These are phyloP conservation scores for Candida chilensis DNA, from an alignment of 805 yeast species.

Conservation along the genomic window DNA sequence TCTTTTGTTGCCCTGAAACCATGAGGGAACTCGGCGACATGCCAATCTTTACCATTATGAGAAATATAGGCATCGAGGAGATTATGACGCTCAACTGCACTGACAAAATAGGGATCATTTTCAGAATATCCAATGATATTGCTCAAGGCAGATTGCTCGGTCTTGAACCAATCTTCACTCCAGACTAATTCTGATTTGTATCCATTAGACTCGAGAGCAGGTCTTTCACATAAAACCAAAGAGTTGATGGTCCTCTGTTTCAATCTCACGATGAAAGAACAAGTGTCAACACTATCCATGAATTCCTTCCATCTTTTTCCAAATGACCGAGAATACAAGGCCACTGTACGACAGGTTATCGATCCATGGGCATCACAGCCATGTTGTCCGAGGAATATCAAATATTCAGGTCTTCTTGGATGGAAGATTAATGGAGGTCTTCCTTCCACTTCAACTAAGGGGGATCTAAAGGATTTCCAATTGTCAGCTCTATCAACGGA, in stretches of 20 bases:
- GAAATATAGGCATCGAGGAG: neutral
- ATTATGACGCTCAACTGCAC: neutral
- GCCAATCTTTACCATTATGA: neutral
- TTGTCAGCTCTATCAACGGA: neutral
- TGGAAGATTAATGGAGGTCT: neutral
- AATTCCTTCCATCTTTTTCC: neutral
- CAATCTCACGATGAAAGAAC: conserved; percentile 1
- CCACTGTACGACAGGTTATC: neutral
- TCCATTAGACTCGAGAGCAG: neutral
- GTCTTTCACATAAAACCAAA: neutral
- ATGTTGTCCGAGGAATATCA: neutral
- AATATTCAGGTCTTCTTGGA: neutral
- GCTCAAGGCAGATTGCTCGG: neutral
- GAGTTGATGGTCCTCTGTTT: neutral
- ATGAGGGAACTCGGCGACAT: conserved; percentile 27
- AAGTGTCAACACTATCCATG: neutral
- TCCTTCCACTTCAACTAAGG: neutral
- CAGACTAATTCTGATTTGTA: neutral
- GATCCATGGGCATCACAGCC: neutral
- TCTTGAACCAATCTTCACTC: neutral
- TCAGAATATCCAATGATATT: neutral
- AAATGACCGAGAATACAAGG: neutral
- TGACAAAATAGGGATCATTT: neutral
- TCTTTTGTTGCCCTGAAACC: conserved; percentile 21
- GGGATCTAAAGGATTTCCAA: neutral